Conservation (phyloP, 768 basidiomycete genomes). For the Hygrocybe punicea region DNA sequence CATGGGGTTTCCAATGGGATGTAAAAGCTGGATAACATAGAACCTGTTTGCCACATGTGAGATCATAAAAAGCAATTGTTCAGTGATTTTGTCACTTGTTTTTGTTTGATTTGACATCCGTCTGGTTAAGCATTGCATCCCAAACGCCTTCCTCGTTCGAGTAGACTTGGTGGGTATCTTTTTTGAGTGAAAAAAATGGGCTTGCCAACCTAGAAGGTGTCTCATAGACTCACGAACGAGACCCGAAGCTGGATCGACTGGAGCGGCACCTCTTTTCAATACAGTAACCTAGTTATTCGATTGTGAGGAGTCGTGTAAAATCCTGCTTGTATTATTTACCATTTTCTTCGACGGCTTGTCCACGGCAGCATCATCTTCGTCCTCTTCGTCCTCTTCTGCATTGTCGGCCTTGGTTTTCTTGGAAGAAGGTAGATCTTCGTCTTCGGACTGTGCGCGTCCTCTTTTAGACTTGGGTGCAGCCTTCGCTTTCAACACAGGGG, state of each 20-base stretch:
- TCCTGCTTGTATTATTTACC: constrained; percentile 26
- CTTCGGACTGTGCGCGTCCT: constrained; percentile 25
- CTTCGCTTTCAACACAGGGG: constrained; percentile 17
- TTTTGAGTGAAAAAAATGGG: not conserved
- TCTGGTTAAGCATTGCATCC: constrained; percentile 65
- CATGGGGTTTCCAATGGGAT: constrained; percentile 40
- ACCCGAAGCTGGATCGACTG: constrained; percentile 48
- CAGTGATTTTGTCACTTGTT: constrained; percentile 44
- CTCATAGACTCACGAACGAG: constrained; percentile 41
- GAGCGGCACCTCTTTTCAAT: constrained; percentile 53
- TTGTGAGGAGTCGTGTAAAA: not conserved
- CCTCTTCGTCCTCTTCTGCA: constrained; percentile 16
- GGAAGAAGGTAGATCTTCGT: constrained; percentile 23
- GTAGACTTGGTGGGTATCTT: constrained; percentile 54
- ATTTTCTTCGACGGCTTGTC: constrained; percentile 42
- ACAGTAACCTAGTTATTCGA: constrained; percentile 30
- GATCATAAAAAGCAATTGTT: not conserved
- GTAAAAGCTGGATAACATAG: constrained; percentile 57
- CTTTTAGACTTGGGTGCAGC: constrained; percentile 27
- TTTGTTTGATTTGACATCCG: constrained; percentile 53
- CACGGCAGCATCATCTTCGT: constrained; percentile 24
- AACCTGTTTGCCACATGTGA: constrained; percentile 36
- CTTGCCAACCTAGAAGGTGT: not conserved
- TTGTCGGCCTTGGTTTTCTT: constrained; percentile 31
- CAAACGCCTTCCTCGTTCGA: constrained; percentile 40